Evolutionary conservation across 2,329 filamentous ascomycete species (phyloP), one percentile per base, ranked within the genome.

Genomic region (Scortechinia acanthostroma): DNA sequence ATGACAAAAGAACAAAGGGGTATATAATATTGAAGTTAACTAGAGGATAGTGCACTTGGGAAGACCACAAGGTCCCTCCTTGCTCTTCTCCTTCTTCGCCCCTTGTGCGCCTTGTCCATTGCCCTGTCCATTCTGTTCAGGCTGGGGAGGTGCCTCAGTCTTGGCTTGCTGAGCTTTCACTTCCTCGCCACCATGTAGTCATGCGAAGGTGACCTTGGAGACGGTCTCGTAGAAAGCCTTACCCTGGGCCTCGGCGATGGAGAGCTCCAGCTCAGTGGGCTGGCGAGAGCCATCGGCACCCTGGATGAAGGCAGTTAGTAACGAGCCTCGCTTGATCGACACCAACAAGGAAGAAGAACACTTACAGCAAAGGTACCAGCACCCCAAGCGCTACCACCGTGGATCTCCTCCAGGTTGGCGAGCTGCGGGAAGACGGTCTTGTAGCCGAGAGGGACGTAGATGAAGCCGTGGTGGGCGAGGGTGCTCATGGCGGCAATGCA

Each of bases 401-500:
- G 88, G 51, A 93, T 75, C 73, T 96, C 90, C 22, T 60, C 61
- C 25, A 95, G 64, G 68, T 91, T 83, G 52, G 82, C 62, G 52
- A 95, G 68, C 51, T 80, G 68, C 48, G 61, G 61, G 61, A 95
- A 96, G 43, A 80, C 70, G 57, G 83, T 87, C 69, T 87, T 84
- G 75, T 95, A 97, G 46, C 93, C 93, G 45, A 97, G 76, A 43
- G 93, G 93, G n/a, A 97, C 90, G 65, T 86, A 97, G 74, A 93
- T 85, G 70, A 97, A 86, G 58, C 93, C 93, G 73, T 97, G 93
- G 71, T 97, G 93, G 49, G 83, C 66, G 45, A 97, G 73, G 16
- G 91, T 97, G 59, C 83, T 89, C 79, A 97, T 81, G 61, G 84
- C 71, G 23, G 83, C 74, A 51, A 96, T 70, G 54, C 78, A 84